phyloP scores from a whole-genome alignment of 2,329 filamentous ascomycete species.

The Colletotrichum higginsianum region DNA sequence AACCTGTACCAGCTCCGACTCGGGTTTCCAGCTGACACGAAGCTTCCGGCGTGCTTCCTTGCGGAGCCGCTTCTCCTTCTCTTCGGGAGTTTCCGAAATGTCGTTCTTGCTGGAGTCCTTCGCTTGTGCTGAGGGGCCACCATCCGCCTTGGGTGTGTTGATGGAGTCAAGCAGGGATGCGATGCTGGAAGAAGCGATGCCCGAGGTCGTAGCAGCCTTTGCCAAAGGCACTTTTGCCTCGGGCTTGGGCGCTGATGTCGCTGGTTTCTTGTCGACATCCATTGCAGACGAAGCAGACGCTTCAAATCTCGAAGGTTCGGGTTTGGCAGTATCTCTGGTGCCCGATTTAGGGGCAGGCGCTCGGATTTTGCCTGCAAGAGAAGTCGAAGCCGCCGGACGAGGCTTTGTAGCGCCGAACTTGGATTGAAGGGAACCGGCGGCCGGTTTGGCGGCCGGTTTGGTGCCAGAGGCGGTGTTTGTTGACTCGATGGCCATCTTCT shows the following conservation, averaged over 20 bases:
- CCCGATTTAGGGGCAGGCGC: conserved; percentile 55
- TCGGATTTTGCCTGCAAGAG: conserved; percentile 65
- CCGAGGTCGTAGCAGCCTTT: conserved; percentile 52
- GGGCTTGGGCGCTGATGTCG: conserved; percentile 43
- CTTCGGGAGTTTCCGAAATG: conserved; percentile 75
- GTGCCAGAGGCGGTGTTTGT: conserved; percentile 55
- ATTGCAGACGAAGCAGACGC: conserved; percentile 33
- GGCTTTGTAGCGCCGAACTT: conserved; percentile 50
- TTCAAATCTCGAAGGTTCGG: conserved; percentile 43
- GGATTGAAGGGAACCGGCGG: conserved; percentile 48
- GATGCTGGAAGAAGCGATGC: conserved; percentile 63
- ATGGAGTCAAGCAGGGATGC: conserved; percentile 68
- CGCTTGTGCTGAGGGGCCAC: conserved; percentile 67
- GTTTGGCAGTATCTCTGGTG: conserved; percentile 44
- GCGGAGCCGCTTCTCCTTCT: conserved; percentile 76
- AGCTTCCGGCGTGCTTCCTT: conserved; percentile 81
- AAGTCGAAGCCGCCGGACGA: conserved; percentile 46
- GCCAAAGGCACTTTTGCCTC: conserved; percentile 46
- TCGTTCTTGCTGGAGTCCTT: conserved; percentile 56
- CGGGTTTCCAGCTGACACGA: conserved; percentile 79
- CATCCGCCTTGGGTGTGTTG: conserved; percentile 60
- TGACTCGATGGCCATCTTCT: conserved; percentile 60
- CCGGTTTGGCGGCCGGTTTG: conserved; percentile 56
- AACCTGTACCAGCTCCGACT: conserved; percentile 75
- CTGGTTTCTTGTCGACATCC: conserved; percentile 41